Evolutionary conservation across 345 rosid genomes (phyloP).

Genomic region (Citropsis articulata): DNA sequence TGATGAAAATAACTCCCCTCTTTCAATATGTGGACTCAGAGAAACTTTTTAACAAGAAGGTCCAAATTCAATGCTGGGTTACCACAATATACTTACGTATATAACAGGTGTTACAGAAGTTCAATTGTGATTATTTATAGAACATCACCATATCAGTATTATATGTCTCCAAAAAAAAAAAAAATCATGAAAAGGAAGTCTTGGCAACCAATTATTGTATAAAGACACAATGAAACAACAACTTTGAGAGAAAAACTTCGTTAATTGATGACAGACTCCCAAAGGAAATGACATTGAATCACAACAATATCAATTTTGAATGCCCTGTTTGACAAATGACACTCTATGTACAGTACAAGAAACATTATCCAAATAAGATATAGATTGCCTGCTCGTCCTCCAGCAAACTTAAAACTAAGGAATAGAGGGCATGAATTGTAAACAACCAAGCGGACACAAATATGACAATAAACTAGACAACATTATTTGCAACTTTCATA

Average conservation of each 20-base stretch:
- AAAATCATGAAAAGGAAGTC: neutral
- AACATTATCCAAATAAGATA: conserved; percentile 15
- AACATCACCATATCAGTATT: too few species aligned
- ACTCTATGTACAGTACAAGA: conserved; percentile 23
- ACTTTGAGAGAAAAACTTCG: too few species aligned
- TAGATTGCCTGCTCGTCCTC: neutral
- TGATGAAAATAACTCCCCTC: neutral
- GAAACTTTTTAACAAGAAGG: neutral
- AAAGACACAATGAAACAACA: neutral
- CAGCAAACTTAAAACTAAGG: neutral
- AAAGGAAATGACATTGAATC: conserved; percentile 19
- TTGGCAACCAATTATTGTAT: neutral
- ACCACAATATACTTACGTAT: neutral
- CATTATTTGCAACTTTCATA: neutral
- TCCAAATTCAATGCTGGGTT: neutral
- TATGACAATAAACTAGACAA: neutral
- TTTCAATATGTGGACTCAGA: neutral
- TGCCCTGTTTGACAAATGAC: conserved; percentile 8
- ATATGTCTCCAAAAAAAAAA: too few species aligned
- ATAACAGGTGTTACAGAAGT: neutral
- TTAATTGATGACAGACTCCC: conserved; percentile 17
- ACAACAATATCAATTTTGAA: neutral
- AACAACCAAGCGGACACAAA: neutral
- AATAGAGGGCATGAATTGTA: neutral
- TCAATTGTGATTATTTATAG: too few species aligned